Conservation (phyloP, 148 eudicot genomes). For the Chenopodium formosanum region DNA sequence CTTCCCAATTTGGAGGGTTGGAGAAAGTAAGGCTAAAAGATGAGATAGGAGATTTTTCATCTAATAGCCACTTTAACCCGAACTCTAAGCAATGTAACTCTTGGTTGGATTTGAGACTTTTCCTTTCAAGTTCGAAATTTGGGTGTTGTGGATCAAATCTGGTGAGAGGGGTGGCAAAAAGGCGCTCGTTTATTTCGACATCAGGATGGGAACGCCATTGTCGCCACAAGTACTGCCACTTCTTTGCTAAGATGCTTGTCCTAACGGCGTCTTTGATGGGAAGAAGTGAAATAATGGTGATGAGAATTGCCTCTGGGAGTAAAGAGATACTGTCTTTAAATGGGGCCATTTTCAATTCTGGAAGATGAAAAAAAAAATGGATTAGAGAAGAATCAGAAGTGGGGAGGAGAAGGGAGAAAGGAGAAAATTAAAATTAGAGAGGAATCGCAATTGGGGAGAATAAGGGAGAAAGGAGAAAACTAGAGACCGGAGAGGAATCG, state of each 20-base stretch:
- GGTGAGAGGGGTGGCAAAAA: constrained; percentile 1
- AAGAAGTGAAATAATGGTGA: constrained; percentile 32
- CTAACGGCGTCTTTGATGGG: constrained; percentile 41
- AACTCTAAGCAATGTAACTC: background rate
- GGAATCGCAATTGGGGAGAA: no score
- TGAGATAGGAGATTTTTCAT: background rate
- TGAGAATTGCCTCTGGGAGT: constrained; percentile 20
- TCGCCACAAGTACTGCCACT: constrained; percentile 28
- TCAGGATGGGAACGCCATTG: background rate
- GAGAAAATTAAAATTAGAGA: no score
- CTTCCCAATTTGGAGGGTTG: background rate
- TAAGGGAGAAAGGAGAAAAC: no score
- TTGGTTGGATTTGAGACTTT: background rate
- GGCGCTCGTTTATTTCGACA: constrained; percentile 26
- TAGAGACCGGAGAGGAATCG: no score
- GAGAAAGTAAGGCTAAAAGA: constrained; percentile 36
- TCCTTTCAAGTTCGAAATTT: background rate
- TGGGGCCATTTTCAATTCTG: background rate
- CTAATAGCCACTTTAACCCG: background rate
- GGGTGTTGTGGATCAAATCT: background rate
- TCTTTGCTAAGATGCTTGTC: constrained; percentile 26
- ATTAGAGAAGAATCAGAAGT: no score
- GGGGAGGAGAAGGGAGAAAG: no score
- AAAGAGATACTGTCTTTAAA: constrained; percentile 8
- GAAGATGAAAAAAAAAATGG: background rate